A percentile compares a stretch with the other conserved stretches of the same genome.
These are phyloP conservation scores for Aspergillus hiratsukae DNA, from an alignment of 2,329 filamentous ascomycete genomes.

Conservation along the genomic window DNA sequence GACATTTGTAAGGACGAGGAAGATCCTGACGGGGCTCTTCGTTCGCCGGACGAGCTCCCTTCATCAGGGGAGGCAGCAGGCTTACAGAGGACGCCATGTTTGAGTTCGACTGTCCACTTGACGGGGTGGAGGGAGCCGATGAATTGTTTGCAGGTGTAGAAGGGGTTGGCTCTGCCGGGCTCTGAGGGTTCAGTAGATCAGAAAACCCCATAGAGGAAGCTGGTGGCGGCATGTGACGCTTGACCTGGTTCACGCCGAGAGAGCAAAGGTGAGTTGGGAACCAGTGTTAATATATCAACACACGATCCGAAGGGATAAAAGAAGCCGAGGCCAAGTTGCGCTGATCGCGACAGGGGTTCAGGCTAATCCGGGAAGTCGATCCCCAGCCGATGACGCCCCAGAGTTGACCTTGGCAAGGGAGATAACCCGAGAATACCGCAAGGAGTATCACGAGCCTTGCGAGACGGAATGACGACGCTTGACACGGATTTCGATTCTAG, in stretches of 20 bases:
- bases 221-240: constrained; percentile 68
- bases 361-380: constrained; percentile 26
- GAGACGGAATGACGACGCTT: not conserved
- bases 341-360: constrained; percentile 17
- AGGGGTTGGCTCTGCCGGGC: constrained; percentile 21
- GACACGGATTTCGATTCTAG: not conserved
- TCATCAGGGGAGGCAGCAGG: constrained; percentile 42
- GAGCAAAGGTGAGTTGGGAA: constrained; percentile 13
- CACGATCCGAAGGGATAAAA: constrained; percentile 13
- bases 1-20: constrained; percentile 96
- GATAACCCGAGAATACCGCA: constrained; percentile 10
- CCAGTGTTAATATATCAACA: constrained; percentile 7
- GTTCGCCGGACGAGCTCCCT: constrained; percentile 52
- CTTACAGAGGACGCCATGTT: constrained; percentile 44
- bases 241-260: constrained; percentile 13
- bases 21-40: constrained; percentile 68
- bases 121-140: constrained; percentile 24
- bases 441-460: constrained; percentile 11
- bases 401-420: constrained; percentile 11
- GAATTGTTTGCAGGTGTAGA: constrained; percentile 21
- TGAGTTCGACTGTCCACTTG: constrained; percentile 23
- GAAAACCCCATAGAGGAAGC: constrained; percentile 70
- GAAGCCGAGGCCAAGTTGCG: constrained; percentile 18
- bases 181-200: constrained; percentile 66
- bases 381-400: constrained; percentile 21